These are phyloP conservation scores for Chytriomyces sp. DNA, from an alignment of 192 early-diverging fungal genomes.

Conservation along the genomic window DNA sequence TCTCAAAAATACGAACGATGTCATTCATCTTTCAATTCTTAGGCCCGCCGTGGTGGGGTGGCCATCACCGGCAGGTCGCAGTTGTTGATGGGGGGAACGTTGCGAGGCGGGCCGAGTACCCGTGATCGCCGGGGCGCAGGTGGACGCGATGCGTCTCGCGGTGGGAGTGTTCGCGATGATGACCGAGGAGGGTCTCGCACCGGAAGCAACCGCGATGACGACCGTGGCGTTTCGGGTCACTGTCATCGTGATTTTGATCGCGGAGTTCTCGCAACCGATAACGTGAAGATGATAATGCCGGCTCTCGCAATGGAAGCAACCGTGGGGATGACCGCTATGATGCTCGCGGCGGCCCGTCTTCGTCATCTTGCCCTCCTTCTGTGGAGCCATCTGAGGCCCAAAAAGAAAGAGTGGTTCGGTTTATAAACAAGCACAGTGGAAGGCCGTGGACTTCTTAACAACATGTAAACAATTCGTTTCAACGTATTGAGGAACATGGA, in stretches of 20 bases:
- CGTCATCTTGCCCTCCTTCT: too few species aligned
- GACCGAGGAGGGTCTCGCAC: too few species aligned
- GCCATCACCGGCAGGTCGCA: too few species aligned
- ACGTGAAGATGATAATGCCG: neutral
- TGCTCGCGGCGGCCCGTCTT: neutral
- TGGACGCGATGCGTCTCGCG: neutral
- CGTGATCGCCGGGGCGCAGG: neutral
- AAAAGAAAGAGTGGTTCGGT: constrained; percentile 29
- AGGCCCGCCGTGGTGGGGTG: too few species aligned
- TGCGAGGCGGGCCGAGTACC: too few species aligned
- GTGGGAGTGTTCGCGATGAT: neutral
- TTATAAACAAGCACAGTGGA: too few species aligned
- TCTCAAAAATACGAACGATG: constrained; percentile 48
- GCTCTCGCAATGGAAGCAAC: neutral
- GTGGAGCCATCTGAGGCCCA: neutral
- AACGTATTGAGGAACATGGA: neutral
- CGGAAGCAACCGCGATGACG: neutral
- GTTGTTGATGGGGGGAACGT: too few species aligned
- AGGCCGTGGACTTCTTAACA: neutral
- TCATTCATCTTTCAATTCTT: too few species aligned
- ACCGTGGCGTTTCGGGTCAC: too few species aligned
- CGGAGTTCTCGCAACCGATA: neutral
- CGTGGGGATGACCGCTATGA: neutral
- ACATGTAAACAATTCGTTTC: neutral
- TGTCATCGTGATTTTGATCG: too few species aligned